Evolutionary conservation across 768 basidiomycete genomes (phyloP).

Genomic region (Mycena crocata): DNA sequence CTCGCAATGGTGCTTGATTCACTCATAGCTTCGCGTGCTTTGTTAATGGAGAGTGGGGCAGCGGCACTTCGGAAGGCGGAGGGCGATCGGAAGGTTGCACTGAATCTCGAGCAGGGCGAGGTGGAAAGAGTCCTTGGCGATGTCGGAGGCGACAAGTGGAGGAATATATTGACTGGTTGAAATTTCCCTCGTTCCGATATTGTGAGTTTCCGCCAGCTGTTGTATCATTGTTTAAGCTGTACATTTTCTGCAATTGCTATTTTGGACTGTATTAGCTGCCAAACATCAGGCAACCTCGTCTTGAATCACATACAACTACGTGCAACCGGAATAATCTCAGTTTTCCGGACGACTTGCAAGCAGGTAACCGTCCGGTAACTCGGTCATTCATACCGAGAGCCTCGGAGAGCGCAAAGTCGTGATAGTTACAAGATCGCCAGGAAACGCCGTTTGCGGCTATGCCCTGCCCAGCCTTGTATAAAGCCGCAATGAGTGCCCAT

Average conservation of each 20-base stretch:
- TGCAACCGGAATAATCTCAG: too few species aligned
- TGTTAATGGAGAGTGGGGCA: constrained; percentile 77
- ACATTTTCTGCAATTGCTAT: too few species aligned
- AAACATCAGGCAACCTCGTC: too few species aligned
- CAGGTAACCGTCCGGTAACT: neutral
- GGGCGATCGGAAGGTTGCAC: constrained; percentile 75
- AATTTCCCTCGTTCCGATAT: too few species aligned
- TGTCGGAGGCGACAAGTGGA: constrained; percentile 78
- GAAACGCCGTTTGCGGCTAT: constrained; percentile 6
- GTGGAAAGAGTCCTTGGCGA: constrained; percentile 89
- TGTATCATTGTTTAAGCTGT: too few species aligned
- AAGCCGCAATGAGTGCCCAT: constrained; percentile 29
- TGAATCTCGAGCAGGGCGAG: constrained; percentile 88
- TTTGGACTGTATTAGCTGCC: too few species aligned
- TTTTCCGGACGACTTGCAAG: too few species aligned
- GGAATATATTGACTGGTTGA: constrained; percentile 56
- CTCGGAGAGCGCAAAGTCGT: neutral
- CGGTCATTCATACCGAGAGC: neutral
- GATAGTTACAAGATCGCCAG: constrained; percentile 14
- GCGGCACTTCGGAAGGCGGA: constrained; percentile 64
- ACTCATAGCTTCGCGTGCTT: constrained; percentile 79
- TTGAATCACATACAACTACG: too few species aligned
- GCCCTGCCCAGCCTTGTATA: constrained; percentile 45
- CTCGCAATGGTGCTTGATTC: constrained; percentile 79
- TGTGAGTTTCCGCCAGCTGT: too few species aligned